Percentiles rank a stretch among this genome's conserved stretches.
Conservation (phyloP, 495 filamentous ascomycete species). For the Niebla homalea region DNA sequence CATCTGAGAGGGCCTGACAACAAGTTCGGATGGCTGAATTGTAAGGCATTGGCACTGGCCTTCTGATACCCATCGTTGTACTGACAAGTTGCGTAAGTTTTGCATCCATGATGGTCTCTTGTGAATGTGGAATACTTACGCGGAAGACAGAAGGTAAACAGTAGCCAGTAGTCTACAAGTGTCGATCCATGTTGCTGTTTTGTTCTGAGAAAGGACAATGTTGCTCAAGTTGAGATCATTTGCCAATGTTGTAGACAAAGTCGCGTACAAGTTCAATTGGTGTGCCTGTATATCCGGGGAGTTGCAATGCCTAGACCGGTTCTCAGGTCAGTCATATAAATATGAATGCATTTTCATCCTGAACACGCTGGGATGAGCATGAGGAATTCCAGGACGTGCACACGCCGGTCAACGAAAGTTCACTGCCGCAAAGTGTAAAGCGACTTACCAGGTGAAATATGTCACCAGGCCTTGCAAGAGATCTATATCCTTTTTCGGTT, state of each 20-base stretch:
- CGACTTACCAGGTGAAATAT: slow-evolving; percentile 17
- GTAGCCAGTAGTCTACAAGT: not conserved
- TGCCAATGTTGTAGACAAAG: slow-evolving; percentile 1
- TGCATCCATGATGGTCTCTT: not conserved
- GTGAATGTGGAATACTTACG: not conserved
- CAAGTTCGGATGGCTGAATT: not conserved
- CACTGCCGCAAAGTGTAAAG: too few species aligned
- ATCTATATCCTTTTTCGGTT: slow-evolving; percentile 17
- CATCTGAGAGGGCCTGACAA: not conserved
- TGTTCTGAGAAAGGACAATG: not conserved
- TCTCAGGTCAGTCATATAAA: slow-evolving; percentile 14
- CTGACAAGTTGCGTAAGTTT: not conserved
- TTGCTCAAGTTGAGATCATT: slow-evolving; percentile 13
- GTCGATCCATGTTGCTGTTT: not conserved
- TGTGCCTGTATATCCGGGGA: not conserved
- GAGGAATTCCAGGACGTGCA: too few species aligned
- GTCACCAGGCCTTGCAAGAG: slow-evolving; percentile 18
- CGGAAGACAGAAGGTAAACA: slow-evolving; percentile 1
- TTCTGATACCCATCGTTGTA: slow-evolving; percentile 2
- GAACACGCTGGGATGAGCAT: not conserved
- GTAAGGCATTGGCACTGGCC: not conserved
- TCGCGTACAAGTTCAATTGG: not conserved
- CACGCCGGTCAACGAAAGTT: too few species aligned
- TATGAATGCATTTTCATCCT: slow-evolving; percentile 10
- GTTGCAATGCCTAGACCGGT: slow-evolving; percentile 3